Percentiles rank a stretch among this genome's conserved stretches.
Evolutionary conservation across 306 rosid genomes (phyloP).

Genomic region (Fragaria nilgerrensis): DNA sequence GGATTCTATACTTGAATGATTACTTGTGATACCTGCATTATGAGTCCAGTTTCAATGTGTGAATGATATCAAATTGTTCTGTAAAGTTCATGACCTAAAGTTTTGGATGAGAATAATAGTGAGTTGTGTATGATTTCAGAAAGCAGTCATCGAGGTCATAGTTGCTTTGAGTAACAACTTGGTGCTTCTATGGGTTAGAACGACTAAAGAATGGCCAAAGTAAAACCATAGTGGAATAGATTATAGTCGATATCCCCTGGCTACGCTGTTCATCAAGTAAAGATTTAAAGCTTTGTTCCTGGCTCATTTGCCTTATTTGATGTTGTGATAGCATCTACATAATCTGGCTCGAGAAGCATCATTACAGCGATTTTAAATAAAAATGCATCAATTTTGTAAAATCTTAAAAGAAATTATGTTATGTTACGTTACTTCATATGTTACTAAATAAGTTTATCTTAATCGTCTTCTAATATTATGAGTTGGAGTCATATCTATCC

Average conservation of each 20-base stretch:
- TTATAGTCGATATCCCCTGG: neutral
- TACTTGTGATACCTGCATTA: neutral
- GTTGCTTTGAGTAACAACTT: conserved; percentile 3
- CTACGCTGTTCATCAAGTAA: neutral
- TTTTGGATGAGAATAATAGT: neutral
- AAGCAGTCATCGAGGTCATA: neutral
- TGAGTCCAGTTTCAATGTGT: neutral
- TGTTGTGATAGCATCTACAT: too few species aligned
- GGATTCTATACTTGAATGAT: neutral
- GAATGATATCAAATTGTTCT: neutral
- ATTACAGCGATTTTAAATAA: too few species aligned
- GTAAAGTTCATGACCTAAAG: neutral
- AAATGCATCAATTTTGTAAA: too few species aligned
- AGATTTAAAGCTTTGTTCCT: neutral
- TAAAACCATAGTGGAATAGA: neutral
- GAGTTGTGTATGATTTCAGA: neutral
- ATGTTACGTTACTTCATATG: too few species aligned
- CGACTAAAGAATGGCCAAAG: neutral
- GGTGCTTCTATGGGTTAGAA: neutral
- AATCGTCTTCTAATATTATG: too few species aligned
- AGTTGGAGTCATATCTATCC: too few species aligned
- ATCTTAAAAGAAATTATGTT: too few species aligned
- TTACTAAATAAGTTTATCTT: too few species aligned
- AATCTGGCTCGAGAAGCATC: too few species aligned
- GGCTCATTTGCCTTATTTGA: neutral